Evolutionary conservation across 257 asterid species (phyloP).

Genomic region (Osmanthus fragrans): DNA sequence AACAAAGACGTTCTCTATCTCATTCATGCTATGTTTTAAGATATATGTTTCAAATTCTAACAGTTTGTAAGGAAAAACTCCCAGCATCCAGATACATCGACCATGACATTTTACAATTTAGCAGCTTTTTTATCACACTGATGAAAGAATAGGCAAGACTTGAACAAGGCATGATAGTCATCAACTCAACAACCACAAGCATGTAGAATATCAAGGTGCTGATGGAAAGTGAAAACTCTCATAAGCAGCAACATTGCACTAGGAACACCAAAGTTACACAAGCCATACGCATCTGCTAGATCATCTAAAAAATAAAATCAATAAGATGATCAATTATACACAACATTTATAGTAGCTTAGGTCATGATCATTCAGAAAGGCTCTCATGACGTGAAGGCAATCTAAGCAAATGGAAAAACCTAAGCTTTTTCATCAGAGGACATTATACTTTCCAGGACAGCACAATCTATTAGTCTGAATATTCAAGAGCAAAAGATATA

Average conservation of each 20-base stretch:
- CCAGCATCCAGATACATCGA: conserved; percentile 32
- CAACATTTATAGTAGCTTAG: conserved; percentile 19
- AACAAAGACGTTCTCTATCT: conserved; percentile 37
- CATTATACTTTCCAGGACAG: not conserved
- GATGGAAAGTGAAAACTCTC: conserved; percentile 61
- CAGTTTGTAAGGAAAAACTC: conserved; percentile 22
- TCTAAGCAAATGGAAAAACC: conserved; percentile 13
- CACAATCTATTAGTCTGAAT: not conserved
- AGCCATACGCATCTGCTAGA: conserved; percentile 53
- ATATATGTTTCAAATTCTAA: conserved; percentile 29
- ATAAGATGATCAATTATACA: conserved; percentile 41
- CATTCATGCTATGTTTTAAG: conserved; percentile 36
- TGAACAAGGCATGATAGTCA: conserved; percentile 32
- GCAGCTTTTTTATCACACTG: conserved; percentile 28
- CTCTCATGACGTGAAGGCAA: conserved; percentile 3
- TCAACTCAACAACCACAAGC: conserved; percentile 53
- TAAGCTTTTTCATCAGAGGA: not conserved
- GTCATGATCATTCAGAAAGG: conserved; percentile 22
- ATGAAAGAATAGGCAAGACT: conserved; percentile 19
- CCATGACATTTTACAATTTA: conserved; percentile 33
- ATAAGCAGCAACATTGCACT: conserved; percentile 64
- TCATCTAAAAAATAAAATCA: conserved; percentile 56
- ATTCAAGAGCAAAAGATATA: not conserved
- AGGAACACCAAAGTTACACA: conserved; percentile 58
- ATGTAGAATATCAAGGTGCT: conserved; percentile 50